Conservation (phyloP, 1,284 basidiomycete species). For the Marasmius fiardii region DNA sequence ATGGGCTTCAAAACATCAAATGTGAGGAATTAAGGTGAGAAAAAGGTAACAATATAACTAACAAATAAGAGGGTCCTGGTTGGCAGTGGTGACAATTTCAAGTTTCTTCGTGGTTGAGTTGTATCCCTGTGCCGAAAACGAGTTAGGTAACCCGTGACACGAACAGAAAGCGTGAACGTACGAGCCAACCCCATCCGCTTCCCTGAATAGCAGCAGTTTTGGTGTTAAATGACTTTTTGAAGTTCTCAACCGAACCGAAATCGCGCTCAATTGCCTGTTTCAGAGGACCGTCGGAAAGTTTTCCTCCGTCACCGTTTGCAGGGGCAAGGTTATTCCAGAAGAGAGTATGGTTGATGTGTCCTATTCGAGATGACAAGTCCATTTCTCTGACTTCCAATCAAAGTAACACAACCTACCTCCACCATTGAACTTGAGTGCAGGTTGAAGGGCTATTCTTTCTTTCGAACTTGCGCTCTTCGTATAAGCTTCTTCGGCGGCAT, state of each 20-base stretch:
- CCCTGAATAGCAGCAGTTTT: slow-evolving; percentile 94
- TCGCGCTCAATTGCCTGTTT: slow-evolving; percentile 80
- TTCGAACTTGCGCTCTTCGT: slow-evolving; percentile 64
- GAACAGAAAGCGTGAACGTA: slow-evolving; percentile 34
- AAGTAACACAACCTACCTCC: slow-evolving; percentile 39
- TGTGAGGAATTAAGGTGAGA: neutral
- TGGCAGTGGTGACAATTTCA: slow-evolving; percentile 88
- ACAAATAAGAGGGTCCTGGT: slow-evolving; percentile 94
- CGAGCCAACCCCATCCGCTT: slow-evolving; percentile 98
- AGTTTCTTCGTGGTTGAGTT: slow-evolving; percentile 72
- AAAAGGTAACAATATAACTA: slow-evolving; percentile 20
- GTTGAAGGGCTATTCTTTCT: slow-evolving; percentile 76
- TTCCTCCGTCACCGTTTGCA: slow-evolving; percentile 58
- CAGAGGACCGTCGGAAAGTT: slow-evolving; percentile 69
- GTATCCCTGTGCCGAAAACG: slow-evolving; percentile 52
- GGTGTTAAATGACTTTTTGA: slow-evolving; percentile 85
- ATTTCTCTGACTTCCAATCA: neutral
- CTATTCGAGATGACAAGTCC: slow-evolving; percentile 31
- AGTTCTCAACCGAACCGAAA: slow-evolving; percentile 82
- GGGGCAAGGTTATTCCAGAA: slow-evolving; percentile 98
- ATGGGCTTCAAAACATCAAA: slow-evolving; percentile 50
- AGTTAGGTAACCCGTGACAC: neutral
- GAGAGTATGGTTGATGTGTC: slow-evolving; percentile 89
- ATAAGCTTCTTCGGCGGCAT: slow-evolving; percentile 87
- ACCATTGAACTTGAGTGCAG: slow-evolving; percentile 57